Conservation (phyloP, 2,329 filamentous ascomycete genomes). For the Curvularia sp. region DNA sequence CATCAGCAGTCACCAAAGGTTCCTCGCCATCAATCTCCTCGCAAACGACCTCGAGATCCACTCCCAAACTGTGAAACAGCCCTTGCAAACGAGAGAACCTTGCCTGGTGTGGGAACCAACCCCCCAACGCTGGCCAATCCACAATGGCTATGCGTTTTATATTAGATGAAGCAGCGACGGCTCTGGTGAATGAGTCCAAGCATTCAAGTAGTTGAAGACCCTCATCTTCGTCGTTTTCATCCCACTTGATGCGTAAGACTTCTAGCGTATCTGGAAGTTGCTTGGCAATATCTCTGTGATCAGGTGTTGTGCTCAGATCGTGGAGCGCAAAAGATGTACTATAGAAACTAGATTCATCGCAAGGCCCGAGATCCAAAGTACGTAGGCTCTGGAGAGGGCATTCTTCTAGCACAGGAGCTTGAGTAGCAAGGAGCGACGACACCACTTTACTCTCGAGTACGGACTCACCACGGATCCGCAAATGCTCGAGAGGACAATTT, state of each 20-base stretch:
- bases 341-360: slow-evolving; percentile 1
- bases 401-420: background rate
- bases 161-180: background rate
- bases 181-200: background rate
- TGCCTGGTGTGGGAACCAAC: background rate
- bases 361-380: slow-evolving; percentile 13
- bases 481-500: slow-evolving; percentile 1
- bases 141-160: slow-evolving; percentile 10
- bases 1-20: background rate
- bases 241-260: slow-evolving; percentile 9
- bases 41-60: slow-evolving; percentile 3
- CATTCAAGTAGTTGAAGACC: background rate
- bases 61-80: background rate
- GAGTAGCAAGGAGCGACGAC: background rate
- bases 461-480: slow-evolving; percentile 6
- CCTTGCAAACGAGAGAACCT: background rate
- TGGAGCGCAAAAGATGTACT: background rate
- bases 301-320: too few relatives aligned
- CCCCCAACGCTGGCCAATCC: slow-evolving; percentile 10
- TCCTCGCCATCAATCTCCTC: slow-evolving; percentile 1
- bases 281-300: background rate
- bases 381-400: background rate
- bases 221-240: background rate
- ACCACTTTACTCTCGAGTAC: background rate
- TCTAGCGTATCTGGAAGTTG: slow-evolving; percentile 8